Evolutionary conservation across 257 asterid genomes (phyloP).

Genomic region (Nicotiana benthamiana): DNA sequence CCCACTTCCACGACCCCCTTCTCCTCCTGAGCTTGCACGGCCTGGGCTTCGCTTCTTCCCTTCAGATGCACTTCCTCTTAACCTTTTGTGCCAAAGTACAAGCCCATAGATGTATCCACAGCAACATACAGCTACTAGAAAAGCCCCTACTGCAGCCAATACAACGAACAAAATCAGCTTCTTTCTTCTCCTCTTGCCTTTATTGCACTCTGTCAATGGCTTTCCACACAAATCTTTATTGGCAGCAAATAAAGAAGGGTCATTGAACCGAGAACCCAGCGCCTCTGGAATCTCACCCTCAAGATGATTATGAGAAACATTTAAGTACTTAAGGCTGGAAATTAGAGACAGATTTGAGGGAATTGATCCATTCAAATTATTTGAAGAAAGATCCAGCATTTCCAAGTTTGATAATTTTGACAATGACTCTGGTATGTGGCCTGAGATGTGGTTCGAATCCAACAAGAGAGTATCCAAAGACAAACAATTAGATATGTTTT

Average conservation of each 20-base stretch:
- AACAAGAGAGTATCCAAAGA: constrained; percentile 34
- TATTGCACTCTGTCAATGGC: constrained; percentile 45
- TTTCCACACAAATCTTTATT: constrained; percentile 54
- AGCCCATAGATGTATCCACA: constrained; percentile 55
- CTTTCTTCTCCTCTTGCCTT: constrained; percentile 33
- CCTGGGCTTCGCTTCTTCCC: constrained; percentile 73
- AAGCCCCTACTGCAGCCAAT: constrained; percentile 52
- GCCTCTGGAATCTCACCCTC: constrained; percentile 68
- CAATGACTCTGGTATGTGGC: constrained; percentile 28
- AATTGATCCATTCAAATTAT: constrained; percentile 40
- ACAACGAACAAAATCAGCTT: constrained; percentile 47
- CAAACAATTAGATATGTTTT: constrained; percentile 43
- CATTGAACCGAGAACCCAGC: constrained; percentile 48
- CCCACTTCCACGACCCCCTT: constrained; percentile 63
- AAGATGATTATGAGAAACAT: constrained; percentile 53
- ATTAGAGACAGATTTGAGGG: constrained; percentile 47
- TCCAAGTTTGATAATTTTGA: constrained; percentile 22
- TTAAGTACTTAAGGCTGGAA: constrained; percentile 30
- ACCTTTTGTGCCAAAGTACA: constrained; percentile 61
- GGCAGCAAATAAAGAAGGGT: constrained; percentile 46
- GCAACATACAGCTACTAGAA: constrained; percentile 47
- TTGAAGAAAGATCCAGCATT: constrained; percentile 26
- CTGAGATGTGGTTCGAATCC: constrained; percentile 37
- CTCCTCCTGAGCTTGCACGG: constrained; percentile 46
- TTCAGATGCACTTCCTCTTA: constrained; percentile 38